Evolutionary conservation across 2,329 filamentous ascomycete genomes (phyloP).

Genomic region (Penicillium crustosum): DNA sequence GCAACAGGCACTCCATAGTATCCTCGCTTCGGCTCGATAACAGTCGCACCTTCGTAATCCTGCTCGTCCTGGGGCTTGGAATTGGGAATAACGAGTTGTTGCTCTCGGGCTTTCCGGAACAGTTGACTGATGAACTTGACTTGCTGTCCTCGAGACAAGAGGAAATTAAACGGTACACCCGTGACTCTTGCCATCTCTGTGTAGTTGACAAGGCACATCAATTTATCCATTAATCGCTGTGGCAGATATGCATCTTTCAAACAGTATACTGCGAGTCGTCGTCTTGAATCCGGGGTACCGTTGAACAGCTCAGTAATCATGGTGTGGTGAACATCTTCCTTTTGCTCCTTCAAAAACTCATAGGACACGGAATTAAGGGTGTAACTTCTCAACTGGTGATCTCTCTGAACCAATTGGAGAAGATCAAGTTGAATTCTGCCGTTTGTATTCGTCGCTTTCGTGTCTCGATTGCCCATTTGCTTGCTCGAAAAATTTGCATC

Average conservation of each 20-base stretch:
- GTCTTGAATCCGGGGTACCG: slow-evolving; percentile 86
- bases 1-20: slow-evolving; percentile 96
- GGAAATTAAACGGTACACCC: slow-evolving; percentile 93
- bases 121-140: slow-evolving; percentile 97
- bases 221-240: slow-evolving; percentile 91
- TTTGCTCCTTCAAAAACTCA: slow-evolving; percentile 93
- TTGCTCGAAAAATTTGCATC: slow-evolving; percentile 92
- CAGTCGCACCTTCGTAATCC: slow-evolving; percentile 95
- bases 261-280: slow-evolving; percentile 91
- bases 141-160: slow-evolving; percentile 89
- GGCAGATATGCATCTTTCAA: slow-evolving; percentile 96
- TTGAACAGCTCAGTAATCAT: slow-evolving; percentile 99
- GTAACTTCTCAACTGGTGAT: slow-evolving; percentile 93
- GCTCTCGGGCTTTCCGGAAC: slow-evolving; percentile 89
- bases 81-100: slow-evolving; percentile 93
- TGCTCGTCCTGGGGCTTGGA: slow-evolving; percentile 72
- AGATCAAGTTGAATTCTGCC: slow-evolving; percentile 90
- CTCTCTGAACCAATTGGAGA: slow-evolving; percentile 89
- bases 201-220: slow-evolving; percentile 98
- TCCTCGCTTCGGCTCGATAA: slow-evolving; percentile 90
- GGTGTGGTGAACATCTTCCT: slow-evolving; percentile 97
- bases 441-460: slow-evolving; percentile 90
- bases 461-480: slow-evolving; percentile 95
- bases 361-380: slow-evolving; percentile 95
- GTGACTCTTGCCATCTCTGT: slow-evolving; percentile 99